phyloP scores from a whole-genome alignment of 1,284 basidiomycete genomes.

The Sphaerobolus stellatus region DNA sequence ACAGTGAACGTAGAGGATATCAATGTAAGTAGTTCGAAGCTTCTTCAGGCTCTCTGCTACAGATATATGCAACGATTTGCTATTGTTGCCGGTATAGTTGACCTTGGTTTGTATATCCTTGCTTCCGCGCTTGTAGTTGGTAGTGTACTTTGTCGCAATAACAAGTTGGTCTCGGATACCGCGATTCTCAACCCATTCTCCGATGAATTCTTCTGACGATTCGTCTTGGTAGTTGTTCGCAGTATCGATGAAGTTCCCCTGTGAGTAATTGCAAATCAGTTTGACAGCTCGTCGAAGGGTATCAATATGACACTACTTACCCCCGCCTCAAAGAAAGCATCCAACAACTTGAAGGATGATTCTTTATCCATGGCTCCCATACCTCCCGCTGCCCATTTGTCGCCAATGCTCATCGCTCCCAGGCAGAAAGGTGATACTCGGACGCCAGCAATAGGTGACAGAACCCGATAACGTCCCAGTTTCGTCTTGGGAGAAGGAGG shows the following conservation, averaged over 20 bases:
- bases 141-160: constrained; percentile 49
- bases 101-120: constrained; percentile 32
- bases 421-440: constrained; percentile 53
- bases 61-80: constrained; percentile 45
- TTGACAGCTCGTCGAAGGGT: too few species aligned
- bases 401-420: constrained; percentile 54
- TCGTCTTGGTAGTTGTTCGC: constrained; percentile 43
- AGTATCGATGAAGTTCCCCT: constrained; percentile 56
- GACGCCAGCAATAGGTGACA: constrained; percentile 44
- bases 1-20: constrained; percentile 54
- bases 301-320: too few species aligned
- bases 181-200: constrained; percentile 54
- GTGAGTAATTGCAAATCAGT: too few species aligned
- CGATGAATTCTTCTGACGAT: constrained; percentile 51
- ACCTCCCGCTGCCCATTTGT: constrained; percentile 39
- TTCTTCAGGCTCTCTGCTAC: constrained; percentile 52
- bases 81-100: constrained; percentile 48
- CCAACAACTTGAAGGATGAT: constrained; percentile 39
- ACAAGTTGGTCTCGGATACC: constrained; percentile 54
- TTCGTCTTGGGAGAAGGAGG: constrained; percentile 30
- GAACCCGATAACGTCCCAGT: constrained; percentile 44
- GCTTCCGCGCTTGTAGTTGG: constrained; percentile 13
- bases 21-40: constrained; percentile 55
- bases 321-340: constrained; percentile 39
- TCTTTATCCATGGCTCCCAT: constrained; percentile 39